Evolutionary conservation across 805 yeast species (phyloP).

Genomic region (Saturnispora quitensis): DNA sequence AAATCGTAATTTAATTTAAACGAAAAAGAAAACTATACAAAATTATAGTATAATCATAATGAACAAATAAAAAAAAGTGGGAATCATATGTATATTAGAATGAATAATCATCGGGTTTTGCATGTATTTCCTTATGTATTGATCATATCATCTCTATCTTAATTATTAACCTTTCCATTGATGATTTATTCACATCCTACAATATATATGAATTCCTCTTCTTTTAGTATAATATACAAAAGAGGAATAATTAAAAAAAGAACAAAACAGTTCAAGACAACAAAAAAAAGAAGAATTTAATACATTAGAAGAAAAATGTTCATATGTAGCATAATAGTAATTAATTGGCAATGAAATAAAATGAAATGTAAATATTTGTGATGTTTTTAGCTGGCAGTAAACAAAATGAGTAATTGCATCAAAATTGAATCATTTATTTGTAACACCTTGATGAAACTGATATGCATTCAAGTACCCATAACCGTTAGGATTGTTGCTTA

Average conservation of each 20-base stretch:
- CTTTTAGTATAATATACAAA: neutral
- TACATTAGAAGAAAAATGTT: neutral
- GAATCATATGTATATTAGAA: slow-evolving; percentile 10
- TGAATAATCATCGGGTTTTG: slow-evolving; percentile 5
- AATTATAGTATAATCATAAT: neutral
- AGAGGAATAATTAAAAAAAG: neutral
- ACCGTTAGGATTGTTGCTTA: neutral
- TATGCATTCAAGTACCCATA: slow-evolving; percentile 5
- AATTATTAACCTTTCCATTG: neutral
- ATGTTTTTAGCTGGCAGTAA: neutral
- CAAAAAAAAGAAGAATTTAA: neutral
- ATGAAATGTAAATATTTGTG: neutral
- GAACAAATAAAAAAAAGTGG: slow-evolving; percentile 5
- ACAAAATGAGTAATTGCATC: neutral
- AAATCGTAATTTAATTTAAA: neutral
- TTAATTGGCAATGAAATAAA: neutral
- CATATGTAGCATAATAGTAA: neutral
- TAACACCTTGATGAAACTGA: slow-evolving; percentile 5
- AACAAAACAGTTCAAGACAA: neutral
- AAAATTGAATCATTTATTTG: neutral
- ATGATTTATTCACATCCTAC: neutral
- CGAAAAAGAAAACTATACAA: slow-evolving; percentile 1
- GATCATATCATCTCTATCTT: neutral
- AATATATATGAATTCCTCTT: neutral
- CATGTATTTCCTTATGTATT: neutral